Evolutionary conservation across 192 early-diverging fungal genomes (phyloP), one percentile per base, ranked within the genome.

Genomic region (Coemansia sp.): DNA sequence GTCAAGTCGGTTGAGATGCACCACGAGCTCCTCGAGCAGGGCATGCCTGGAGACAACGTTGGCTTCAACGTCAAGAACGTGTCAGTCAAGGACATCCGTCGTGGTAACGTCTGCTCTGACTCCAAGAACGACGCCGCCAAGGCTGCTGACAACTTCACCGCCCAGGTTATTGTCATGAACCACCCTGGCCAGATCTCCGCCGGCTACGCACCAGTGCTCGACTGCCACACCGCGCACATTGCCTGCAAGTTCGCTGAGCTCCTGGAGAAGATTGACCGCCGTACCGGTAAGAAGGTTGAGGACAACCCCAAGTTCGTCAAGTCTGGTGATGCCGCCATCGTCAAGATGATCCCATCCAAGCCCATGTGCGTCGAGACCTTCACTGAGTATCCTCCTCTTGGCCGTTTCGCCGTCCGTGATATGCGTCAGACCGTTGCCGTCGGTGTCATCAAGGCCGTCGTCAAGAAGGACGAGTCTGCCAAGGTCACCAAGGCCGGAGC

Each of bases 11-110:
- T 98, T 69, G 94, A 96, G 86, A 98, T 96, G 95, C 96, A 98
- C 88, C 95, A 96, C 90, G 92, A 98, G 85, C 82, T 88, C 72
- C 87, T 96, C 73, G 74, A 75, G 65, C 89, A 96, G 87, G 93
- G 92, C 86, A 68, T 87, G 21, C 93, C 96, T 69, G 96, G 96
- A 71, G 96, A 98, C 91, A 95, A 96, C 90, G 94, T 98, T 77
- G 96, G 94, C 79, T 95, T 98, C 91, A 96, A 96, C 92, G 90
- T 96, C 88, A 98, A 95, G 94, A 94, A 94, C 91, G 92, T 95
- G 54, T 94, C 93, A 66, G 93, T 93, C 86, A 96, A 95, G 91
- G 93, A 95, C 82, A 96, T 96, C 86, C 94, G 94, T 76, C 92
- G 94, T 90, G 96, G 94, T 81, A 87, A 90, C 85, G 94, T 96